These are phyloP conservation scores for Flagelloscypha sp. DNA, from an alignment of 768 basidiomycete genomes.

Conservation along the genomic window DNA sequence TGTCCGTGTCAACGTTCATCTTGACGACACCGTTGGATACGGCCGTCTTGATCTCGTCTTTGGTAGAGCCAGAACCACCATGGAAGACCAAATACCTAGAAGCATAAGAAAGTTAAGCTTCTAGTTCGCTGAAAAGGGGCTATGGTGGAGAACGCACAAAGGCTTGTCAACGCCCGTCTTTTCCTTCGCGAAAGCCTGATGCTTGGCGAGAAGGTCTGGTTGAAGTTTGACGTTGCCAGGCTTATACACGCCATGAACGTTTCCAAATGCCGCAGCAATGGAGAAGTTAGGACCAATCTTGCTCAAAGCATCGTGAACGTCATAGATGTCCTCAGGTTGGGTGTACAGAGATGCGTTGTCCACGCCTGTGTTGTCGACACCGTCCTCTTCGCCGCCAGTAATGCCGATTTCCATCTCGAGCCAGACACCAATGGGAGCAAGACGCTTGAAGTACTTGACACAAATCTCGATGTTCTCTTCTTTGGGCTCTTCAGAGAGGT, in stretches of 20 bases:
- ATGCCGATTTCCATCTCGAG: constrained; percentile 99
- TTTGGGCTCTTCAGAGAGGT: constrained; percentile 87
- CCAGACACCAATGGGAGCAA: constrained; percentile 89
- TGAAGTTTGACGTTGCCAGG: constrained; percentile 93
- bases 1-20: constrained; percentile 99
- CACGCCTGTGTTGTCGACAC: constrained; percentile 94
- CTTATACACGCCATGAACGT: constrained; percentile 99
- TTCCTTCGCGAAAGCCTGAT: constrained; percentile 68
- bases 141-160: constrained; percentile 47
- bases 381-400: constrained; percentile 99
- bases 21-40: constrained; percentile 92
- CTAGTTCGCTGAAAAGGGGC: not conserved
- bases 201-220: constrained; percentile 86
- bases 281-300: constrained; percentile 88
- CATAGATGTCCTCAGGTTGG: constrained; percentile 92
- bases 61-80: constrained; percentile 96
- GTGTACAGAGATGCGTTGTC: constrained; percentile 95
- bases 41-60: constrained; percentile 90
- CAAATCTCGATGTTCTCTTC: constrained; percentile 94
- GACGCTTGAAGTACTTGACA: constrained; percentile 89
- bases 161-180: constrained; percentile 71
- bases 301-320: constrained; percentile 79
- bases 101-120: constrained; percentile 4
- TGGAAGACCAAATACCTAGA: constrained; percentile 96
- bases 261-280: constrained; percentile 97